Evolutionary conservation across 768 basidiomycete species (phyloP).

Genomic region (Pulveroboletus sp.): DNA sequence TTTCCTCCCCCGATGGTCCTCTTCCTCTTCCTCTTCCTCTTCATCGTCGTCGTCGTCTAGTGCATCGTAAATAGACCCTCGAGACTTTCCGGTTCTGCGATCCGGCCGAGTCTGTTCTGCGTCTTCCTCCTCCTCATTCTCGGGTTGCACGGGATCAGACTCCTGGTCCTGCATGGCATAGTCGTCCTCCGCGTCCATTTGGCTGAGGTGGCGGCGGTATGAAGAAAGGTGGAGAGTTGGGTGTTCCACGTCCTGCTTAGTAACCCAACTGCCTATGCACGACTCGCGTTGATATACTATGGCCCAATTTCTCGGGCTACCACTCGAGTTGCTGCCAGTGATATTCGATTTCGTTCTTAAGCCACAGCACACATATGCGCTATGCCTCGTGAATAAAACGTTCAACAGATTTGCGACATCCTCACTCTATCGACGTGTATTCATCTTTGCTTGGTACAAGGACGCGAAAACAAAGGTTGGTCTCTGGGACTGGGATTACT

Average conservation of each 20-base stretch:
- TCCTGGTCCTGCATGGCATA: constrained; percentile 26
- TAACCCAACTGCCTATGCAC: constrained; percentile 15
- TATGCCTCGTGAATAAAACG: constrained; percentile 54
- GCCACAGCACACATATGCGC: constrained; percentile 46
- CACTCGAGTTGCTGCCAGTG: constrained; percentile 58
- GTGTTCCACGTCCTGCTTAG: constrained; percentile 16
- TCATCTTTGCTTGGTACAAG: constrained; percentile 70
- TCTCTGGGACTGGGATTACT: background rate
- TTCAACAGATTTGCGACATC: constrained; percentile 51
- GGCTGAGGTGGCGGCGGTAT: constrained; percentile 27
- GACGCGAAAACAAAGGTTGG: constrained; percentile 57
- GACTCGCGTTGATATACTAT: constrained; percentile 21
- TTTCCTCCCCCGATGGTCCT: constrained; percentile 46
- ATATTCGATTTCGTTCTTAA: constrained; percentile 50
- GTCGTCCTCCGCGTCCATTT: constrained; percentile 35
- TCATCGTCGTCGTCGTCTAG: constrained; percentile 47
- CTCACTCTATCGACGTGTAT: constrained; percentile 53
- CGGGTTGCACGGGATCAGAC: constrained; percentile 26
- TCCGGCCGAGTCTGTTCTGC: constrained; percentile 23
- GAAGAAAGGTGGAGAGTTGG: constrained; percentile 10
- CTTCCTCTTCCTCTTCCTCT: constrained; percentile 50
- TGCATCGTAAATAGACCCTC: constrained; percentile 34
- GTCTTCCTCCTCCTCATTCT: constrained; percentile 40
- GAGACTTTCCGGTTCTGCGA: constrained; percentile 21
- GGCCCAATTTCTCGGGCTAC: constrained; percentile 52